These are phyloP conservation scores for Hippophae rhamnoides DNA, from an alignment of 306 rosid genomes.

Conservation along the genomic window DNA sequence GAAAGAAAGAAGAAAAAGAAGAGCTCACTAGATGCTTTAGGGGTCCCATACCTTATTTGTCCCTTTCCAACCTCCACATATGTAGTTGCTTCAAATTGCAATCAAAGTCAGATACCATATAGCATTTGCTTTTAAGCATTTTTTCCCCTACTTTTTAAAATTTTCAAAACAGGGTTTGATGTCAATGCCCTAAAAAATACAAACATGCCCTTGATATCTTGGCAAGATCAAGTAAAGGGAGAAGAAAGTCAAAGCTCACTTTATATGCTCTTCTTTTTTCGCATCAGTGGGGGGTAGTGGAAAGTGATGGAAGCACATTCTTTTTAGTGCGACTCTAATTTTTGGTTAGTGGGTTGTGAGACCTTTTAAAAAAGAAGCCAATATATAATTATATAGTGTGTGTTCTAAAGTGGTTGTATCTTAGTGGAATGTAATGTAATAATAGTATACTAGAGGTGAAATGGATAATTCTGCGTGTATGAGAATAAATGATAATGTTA, in stretches of 20 bases:
- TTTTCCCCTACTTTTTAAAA: constrained; percentile 42
- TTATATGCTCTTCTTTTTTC: constrained; percentile 48
- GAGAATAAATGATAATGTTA: too few species aligned
- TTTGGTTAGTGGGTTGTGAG: constrained; percentile 82
- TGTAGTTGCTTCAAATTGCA: constrained; percentile 59
- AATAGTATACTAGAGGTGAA: too few species aligned
- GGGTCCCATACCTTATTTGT: constrained; percentile 16
- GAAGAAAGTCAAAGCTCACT: constrained; percentile 61
- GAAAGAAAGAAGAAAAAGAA: neutral
- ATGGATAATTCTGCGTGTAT: too few species aligned
- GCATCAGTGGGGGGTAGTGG: constrained; percentile 50
- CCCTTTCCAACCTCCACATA: constrained; percentile 35
- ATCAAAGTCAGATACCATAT: constrained; percentile 88
- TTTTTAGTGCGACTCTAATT: constrained; percentile 31
- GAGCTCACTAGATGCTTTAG: constrained; percentile 21
- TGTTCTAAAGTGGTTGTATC: neutral
- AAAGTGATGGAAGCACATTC: constrained; percentile 60
- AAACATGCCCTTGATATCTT: constrained; percentile 40
- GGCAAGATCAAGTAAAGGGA: constrained; percentile 48
- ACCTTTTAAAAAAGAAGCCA: constrained; percentile 32
- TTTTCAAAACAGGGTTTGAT: constrained; percentile 52
- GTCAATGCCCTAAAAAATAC: constrained; percentile 48
- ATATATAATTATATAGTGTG: constrained; percentile 28
- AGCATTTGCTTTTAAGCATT: constrained; percentile 31
- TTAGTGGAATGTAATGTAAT: neutral